Evolutionary conservation across 2,329 filamentous ascomycete species (phyloP), one percentile per base, ranked within the genome.

Genomic region (Ascosphaera apis): DNA sequence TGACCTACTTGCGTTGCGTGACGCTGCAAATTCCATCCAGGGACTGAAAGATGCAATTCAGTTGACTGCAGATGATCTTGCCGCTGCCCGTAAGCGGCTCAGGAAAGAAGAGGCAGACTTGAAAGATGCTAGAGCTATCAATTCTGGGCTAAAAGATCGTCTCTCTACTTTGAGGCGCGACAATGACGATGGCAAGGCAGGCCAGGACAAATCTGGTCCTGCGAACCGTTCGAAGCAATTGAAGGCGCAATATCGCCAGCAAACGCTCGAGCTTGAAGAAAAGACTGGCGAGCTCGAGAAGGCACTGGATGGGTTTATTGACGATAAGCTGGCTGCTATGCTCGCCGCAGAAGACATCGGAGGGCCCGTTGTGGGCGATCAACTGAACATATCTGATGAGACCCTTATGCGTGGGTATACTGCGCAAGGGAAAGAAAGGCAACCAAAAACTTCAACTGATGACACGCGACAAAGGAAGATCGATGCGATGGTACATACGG

Each of bases 291-390:
- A 57, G 31, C 58, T 88, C 12, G 66, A 77, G 37, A 66, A 64
- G 39, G 63, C 68, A 0, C 63, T 91, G 37, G 68, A 75, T 42
- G 58, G 57, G 12, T 91, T 91, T 47, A 73, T 86, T 39, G 69
- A 79, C 41, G 58, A 69, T 31, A 66, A 70, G 30, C 63, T 91
- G 1, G 76, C 77, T 1, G 56, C 67, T 2, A 78, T 86, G 70
- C 61, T 91, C 31, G 81, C 80, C 4, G 78, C 79, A 1, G 82
- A 91, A 55, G 78, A 83, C 47, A 63, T 84, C 1, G 82, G 82
- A 5, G 81, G 82, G 0, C 81, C 82, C 0, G 75, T 83, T 8
- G 79, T 84, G 1, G 79, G 82, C 3, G 76, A 81, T 43, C 61
- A 75, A 45, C 62, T 76, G 48, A 70, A 77, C 55, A 72, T 60